Evolutionary conservation across 106 monocot species (phyloP).

Genomic region (Gastrodia elata): DNA sequence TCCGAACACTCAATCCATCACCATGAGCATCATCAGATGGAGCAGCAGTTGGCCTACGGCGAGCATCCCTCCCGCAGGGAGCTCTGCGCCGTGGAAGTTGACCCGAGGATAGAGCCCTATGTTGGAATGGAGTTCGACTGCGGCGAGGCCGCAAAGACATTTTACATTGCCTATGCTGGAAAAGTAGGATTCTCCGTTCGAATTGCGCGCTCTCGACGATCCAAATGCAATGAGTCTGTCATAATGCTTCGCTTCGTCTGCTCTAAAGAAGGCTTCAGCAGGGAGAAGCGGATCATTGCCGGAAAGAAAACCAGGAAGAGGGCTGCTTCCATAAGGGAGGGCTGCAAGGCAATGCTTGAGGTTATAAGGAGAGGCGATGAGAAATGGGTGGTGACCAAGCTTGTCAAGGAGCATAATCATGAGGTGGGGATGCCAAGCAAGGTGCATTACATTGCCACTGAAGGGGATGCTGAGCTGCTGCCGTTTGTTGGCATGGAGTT

Average conservation of each 20-base stretch:
- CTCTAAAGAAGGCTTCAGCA: conserved; percentile 60
- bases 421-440: conserved; percentile 65
- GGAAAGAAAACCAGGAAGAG: conserved; percentile 69
- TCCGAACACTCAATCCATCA: conserved; percentile 15
- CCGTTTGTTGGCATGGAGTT: conserved; percentile 74
- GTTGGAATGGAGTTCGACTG: conserved; percentile 76
- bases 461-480: conserved; percentile 53
- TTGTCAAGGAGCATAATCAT: conserved; percentile 69
- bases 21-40: conserved; percentile 20
- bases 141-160: conserved; percentile 67
- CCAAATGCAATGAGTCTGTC: conserved; percentile 58
- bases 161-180: conserved; percentile 73
- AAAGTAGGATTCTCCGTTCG: conserved; percentile 61
- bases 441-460: conserved; percentile 70
- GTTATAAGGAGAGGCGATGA: conserved; percentile 49
- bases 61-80: conserved; percentile 38
- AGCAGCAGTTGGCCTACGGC: conserved; percentile 18
- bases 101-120: conserved; percentile 50
- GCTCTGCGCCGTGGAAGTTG: conserved; percentile 39
- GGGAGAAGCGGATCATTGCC: conserved; percentile 41
- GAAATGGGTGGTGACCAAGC: conserved; percentile 66
- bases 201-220: conserved; percentile 53
- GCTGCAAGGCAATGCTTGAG: conserved; percentile 76
- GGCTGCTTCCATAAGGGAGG: conserved; percentile 64
- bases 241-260: conserved; percentile 78